Evolutionary conservation across 768 basidiomycete genomes (phyloP).

Genomic region (Lanmaoa pseudosensibilis): DNA sequence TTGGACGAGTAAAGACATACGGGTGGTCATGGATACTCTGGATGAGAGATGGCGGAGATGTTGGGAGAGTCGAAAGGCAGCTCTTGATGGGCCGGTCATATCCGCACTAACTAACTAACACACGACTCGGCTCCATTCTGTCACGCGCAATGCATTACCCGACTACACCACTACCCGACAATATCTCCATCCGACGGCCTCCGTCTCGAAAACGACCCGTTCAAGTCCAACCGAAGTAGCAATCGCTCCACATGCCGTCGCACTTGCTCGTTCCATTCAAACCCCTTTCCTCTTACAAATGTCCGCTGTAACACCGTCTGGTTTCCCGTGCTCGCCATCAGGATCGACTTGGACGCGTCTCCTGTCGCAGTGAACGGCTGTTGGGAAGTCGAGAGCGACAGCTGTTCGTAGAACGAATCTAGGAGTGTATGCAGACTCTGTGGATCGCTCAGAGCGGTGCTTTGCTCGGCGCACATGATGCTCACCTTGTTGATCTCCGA

Average conservation of each 20-base stretch:
- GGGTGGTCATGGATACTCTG: constrained; percentile 43
- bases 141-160: not conserved
- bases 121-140: not conserved
- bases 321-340: constrained; percentile 57
- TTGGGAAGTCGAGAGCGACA: constrained; percentile 74
- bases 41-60: constrained; percentile 60
- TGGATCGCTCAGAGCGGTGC: not conserved
- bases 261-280: constrained; percentile 65
- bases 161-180: not conserved
- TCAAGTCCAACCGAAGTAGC: constrained; percentile 81
- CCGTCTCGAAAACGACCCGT: constrained; percentile 66
- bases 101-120: constrained; percentile 19
- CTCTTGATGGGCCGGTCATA: constrained; percentile 27
- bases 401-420: constrained; percentile 76
- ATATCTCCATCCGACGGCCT: constrained; percentile 14
- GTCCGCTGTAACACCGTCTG: constrained; percentile 47
- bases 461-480: not conserved
- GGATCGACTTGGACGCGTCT: constrained; percentile 71
- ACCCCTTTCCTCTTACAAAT: constrained; percentile 49
- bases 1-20: constrained; percentile 12
- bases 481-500: constrained; percentile 76
- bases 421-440: constrained; percentile 70
- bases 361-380: constrained; percentile 62
- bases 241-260: constrained; percentile 81
- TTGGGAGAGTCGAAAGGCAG: constrained; percentile 53